Conservation (phyloP, 2,329 filamentous ascomycete genomes). For the Pseudogymnoascus verrucosus region DNA sequence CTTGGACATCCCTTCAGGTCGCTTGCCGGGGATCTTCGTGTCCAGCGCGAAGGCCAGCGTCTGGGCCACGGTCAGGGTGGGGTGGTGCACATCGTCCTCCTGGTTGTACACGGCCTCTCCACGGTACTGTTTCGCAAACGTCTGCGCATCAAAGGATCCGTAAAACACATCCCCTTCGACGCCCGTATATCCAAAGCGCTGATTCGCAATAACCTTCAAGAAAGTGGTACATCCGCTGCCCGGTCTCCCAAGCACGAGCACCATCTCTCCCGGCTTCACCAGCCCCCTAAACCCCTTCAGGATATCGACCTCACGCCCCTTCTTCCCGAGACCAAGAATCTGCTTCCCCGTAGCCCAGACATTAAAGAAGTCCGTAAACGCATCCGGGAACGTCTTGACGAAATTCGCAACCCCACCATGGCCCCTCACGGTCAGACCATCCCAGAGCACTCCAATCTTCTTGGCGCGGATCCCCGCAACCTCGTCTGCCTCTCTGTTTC, state of each 20-base stretch:
- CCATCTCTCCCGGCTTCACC: conserved; percentile 65
- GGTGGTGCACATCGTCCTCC: conserved; percentile 44
- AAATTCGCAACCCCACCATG: conserved; percentile 66
- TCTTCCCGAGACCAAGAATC: conserved; percentile 43
- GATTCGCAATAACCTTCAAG: conserved; percentile 61
- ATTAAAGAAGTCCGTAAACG: conserved; percentile 46
- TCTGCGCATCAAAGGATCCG: conserved; percentile 36
- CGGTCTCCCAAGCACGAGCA: conserved; percentile 60
- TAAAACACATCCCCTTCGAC: conserved; percentile 53
- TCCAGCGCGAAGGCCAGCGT: conserved; percentile 48
- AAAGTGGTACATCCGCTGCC: conserved; percentile 65
- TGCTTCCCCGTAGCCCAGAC: conserved; percentile 49
- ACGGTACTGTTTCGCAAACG: conserved; percentile 38
- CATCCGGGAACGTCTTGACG: conserved; percentile 66
- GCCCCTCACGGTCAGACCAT: conserved; percentile 67
- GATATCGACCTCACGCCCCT: conserved; percentile 55
- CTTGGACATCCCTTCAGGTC: conserved; percentile 34
- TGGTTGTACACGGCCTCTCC: conserved; percentile 51
- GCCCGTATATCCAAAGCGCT: conserved; percentile 48
- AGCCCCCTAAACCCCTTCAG: conserved; percentile 58
- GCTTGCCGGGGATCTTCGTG: conserved; percentile 51
- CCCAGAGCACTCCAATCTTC: conserved; percentile 73
- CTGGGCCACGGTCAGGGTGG: conserved; percentile 41
- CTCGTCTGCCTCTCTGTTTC: conserved; percentile 61
- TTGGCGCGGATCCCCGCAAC: conserved; percentile 75